Evolutionary conservation across 1,284 basidiomycete species (phyloP).

Genomic region (Chalciporus piperatoides): DNA sequence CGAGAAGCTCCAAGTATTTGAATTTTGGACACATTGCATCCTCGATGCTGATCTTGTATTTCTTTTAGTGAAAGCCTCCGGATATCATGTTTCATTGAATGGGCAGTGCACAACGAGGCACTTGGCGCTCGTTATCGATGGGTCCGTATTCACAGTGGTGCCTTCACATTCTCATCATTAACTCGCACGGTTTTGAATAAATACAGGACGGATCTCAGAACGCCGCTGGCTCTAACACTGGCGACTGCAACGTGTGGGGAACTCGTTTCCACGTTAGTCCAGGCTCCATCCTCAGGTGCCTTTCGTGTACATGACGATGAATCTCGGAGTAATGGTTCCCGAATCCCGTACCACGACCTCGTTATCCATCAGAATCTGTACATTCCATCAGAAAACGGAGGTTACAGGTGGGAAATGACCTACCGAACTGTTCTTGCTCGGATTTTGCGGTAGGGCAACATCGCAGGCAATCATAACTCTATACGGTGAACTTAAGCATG

Average conservation of each 20-base stretch:
- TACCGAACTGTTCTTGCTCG: slow-evolving; percentile 28
- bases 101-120: slow-evolving; percentile 31
- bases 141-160: slow-evolving; percentile 16
- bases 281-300: slow-evolving; percentile 24
- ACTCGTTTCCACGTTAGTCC: slow-evolving; percentile 13
- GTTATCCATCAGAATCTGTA: slow-evolving; percentile 32
- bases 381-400: slow-evolving; percentile 30
- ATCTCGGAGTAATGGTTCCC: slow-evolving; percentile 34
- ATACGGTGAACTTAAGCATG: slow-evolving; percentile 59
- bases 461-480: slow-evolving; percentile 60
- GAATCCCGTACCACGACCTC: slow-evolving; percentile 32
- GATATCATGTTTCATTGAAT: slow-evolving; percentile 11
- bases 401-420: slow-evolving; percentile 24
- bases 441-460: slow-evolving; percentile 39
- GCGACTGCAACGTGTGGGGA: slow-evolving; percentile 17
- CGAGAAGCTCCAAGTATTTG: slow-evolving; percentile 28
- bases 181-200: slow-evolving; percentile 23
- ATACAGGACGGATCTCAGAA: slow-evolving; percentile 22
- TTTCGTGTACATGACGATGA: slow-evolving; percentile 35
- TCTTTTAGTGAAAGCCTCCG: slow-evolving; percentile 10
- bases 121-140: slow-evolving; percentile 21
- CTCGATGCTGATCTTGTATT: slow-evolving; percentile 24
- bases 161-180: slow-evolving; percentile 22
- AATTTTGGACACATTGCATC: slow-evolving; percentile 29
- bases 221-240: slow-evolving; percentile 25